phyloP scores from a whole-genome alignment of 345 rosid species.

The Corchorus olitorius region DNA sequence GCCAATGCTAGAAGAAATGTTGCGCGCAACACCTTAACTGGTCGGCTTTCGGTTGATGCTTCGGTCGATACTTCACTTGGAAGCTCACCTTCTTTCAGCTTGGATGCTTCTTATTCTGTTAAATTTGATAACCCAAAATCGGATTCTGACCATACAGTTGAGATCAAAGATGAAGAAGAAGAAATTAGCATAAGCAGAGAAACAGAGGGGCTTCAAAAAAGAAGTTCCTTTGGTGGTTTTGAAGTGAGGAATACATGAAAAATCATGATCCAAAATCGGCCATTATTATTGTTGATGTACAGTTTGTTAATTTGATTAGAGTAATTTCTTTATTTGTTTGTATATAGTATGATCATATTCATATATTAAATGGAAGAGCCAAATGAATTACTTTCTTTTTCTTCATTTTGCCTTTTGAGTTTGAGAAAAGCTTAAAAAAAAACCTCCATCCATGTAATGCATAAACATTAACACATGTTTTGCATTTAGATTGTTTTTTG shows the following conservation, averaged over 20 bases:
- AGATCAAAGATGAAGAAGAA: conserved; percentile 19
- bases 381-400: too few relatives aligned
- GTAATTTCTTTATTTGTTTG: not conserved
- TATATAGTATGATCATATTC: not conserved
- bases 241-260: not conserved
- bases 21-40: not conserved
- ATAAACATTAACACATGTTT: not conserved
- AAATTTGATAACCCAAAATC: not conserved
- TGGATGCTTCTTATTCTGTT: conserved; percentile 13
- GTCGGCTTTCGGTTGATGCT: conserved; percentile 11
- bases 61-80: conserved; percentile 23
- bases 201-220: conserved; percentile 9
- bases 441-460: too few relatives aligned
- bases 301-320: not conserved
- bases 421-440: too few relatives aligned
- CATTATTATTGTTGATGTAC: not conserved
- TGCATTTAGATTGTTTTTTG: not conserved
- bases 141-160: conserved; percentile 19
- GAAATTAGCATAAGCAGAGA: not conserved
- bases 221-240: conserved; percentile 39
- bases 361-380: too few relatives aligned
- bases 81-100: conserved; percentile 34
- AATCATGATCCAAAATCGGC: not conserved
- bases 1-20: conserved; percentile 43
- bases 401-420: too few relatives aligned